Base-by-base conservation (phyloP, 179 eudicot genomes). In the Corrigiola litoralis region DNA sequence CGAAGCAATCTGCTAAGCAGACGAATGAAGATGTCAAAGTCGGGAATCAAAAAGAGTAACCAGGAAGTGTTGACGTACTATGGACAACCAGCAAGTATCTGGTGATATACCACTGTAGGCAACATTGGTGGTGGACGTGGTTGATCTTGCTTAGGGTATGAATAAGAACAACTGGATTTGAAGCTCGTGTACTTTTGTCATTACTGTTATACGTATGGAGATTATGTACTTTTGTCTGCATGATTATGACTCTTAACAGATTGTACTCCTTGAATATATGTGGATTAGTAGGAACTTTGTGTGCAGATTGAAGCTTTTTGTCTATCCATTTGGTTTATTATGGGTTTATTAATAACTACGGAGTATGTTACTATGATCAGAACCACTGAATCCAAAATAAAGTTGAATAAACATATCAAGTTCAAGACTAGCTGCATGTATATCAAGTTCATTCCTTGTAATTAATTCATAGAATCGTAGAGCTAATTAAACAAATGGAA, bases 1-100 rank as follows among this genome's bases (percentile, higher is more conserved):
- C 56, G 7, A 76, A 71, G 31, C 76, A 61, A 5, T 67, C 76
- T 5, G 76, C 76, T 3, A 61, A 34, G n/a, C 80, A 71, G 28
- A 42, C 45, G 21, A 71, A 56, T 27, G 76, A 66, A 58, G 73
- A 36, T 36, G 72, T 67, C 54, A 61, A 55, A 20, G 70, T 67
- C 20, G 69, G 57, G 4, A 71, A 56, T 37, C 53, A 41, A 31
- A 49, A 49, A 59, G 52, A 57, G 45, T 65, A 57, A n/a, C 49
- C 75, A 6, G 60, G 75, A 4, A 58, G 58, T 21, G 58, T 64
- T 37, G 55, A 64, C n/a, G n/a, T n/a, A n/a, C n/a, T 28, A 65
- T 65, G 3, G 59, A 51, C 36, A 64, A 56, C 12, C 59, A 38
- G 4, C 66, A 50, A 37, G 34, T 60, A 8, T 33, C 61, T 3